Evolutionary conservation across 768 basidiomycete species (phyloP), one percentile per base, ranked within the genome.

Genomic region (Termitomyces sp.): DNA sequence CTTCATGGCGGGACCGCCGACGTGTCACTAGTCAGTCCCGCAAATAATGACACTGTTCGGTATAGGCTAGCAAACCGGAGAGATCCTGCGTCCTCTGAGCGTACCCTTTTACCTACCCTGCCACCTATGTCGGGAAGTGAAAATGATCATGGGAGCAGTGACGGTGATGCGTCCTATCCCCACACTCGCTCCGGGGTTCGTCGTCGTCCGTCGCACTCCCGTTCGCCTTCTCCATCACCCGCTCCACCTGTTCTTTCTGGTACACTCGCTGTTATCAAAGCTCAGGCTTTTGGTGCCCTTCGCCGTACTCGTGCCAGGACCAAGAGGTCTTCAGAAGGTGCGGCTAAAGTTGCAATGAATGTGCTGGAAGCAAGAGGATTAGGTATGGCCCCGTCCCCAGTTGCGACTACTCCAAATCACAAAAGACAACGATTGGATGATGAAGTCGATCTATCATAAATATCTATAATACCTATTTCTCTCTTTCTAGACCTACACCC

Each of bases 191-290:
- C 77, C 60, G 76, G 81, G 42, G 65, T 77, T 53, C 80, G 82
- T 49, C 80, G 78, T 47, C 69, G 72, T 51, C 71, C 75, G 18
- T 67, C 63, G 50, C 69, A 74, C 25, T 72, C 81, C 33, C 77
- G 76, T 60, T 75, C 79, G n/a, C 77, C 77, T 46, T 80, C 80
- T 3, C 73, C 76, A 39, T 80, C 79, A 11, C 77, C 78, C 40
- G 64, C 66, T 56, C 66, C 73, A 51, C 69, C 79, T 33, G 69
- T 73, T 18, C 70, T 91, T 65, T 90, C 87, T 47, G 87, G 88
- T 23, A 93, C 91, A 29, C 81, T 94, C 44, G 91, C 91, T 50
- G 90, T 93, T 54, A 91, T 94, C 73, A 94, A 93, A 73, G 91
- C 91, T 40, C 90, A 93, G 66, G 86, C 91, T 36, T 94, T 93